Evolutionary conservation across 805 yeast genomes (phyloP).

Genomic region (Nakazawaea wickerhamii): DNA sequence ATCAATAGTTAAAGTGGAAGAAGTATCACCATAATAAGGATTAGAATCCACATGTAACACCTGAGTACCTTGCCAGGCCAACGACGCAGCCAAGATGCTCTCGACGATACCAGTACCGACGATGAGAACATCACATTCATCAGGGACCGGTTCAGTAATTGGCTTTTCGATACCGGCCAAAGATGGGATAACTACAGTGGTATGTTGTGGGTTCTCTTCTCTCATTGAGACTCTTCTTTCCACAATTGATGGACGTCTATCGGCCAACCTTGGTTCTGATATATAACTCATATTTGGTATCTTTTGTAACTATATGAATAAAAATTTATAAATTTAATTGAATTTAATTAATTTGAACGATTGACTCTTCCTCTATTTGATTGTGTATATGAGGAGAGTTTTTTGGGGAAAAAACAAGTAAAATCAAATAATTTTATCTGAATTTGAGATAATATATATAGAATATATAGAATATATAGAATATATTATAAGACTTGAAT

Average conservation of each 20-base stretch:
- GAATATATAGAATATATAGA: too few relatives aligned
- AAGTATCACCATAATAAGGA: conserved; percentile 81
- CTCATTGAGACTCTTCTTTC: conserved; percentile 55
- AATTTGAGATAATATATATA: too few relatives aligned
- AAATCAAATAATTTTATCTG: too few relatives aligned
- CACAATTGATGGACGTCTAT: conserved; percentile 57
- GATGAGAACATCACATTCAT: conserved; percentile 80
- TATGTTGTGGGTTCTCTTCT: conserved; percentile 19
- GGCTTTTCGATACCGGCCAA: conserved; percentile 79
- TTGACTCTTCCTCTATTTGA: too few relatives aligned
- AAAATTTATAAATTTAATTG: neutral
- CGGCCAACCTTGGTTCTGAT: conserved; percentile 10
- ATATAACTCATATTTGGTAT: conserved; percentile 7
- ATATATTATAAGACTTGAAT: too few relatives aligned
- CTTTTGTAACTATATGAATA: too few relatives aligned
- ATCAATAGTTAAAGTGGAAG: conserved; percentile 81
- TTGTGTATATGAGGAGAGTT: too few relatives aligned
- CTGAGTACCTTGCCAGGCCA: conserved; percentile 97
- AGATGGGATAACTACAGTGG: conserved; percentile 50
- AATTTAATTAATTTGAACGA: neutral
- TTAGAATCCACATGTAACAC: conserved; percentile 87
- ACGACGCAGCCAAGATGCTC: conserved; percentile 84
- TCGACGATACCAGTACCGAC: conserved; percentile 92
- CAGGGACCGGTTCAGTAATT: conserved; percentile 52
- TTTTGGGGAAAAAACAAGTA: too few relatives aligned